Evolutionary conservation across 192 early-diverging fungal genomes (phyloP).

Genomic region (Coemansia sp.): DNA sequence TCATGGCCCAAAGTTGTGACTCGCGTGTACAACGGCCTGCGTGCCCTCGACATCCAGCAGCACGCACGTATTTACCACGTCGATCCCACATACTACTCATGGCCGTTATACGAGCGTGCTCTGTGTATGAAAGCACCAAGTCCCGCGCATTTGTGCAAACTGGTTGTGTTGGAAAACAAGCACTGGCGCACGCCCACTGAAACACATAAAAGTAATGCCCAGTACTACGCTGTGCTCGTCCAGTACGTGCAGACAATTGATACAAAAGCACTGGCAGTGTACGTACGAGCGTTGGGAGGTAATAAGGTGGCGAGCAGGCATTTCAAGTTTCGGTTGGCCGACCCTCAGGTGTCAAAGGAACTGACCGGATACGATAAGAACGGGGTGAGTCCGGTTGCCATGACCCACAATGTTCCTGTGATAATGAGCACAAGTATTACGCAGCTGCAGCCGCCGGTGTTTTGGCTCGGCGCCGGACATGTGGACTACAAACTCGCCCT

Average conservation of each 20-base stretch:
- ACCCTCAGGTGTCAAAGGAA: slow-evolving; percentile 57
- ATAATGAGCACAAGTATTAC: slow-evolving; percentile 66
- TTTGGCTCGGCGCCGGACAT: slow-evolving; percentile 81
- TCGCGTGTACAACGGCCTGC: slow-evolving; percentile 16
- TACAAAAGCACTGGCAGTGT: slow-evolving; percentile 64
- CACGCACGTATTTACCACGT: slow-evolving; percentile 69
- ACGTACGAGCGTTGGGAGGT: slow-evolving; percentile 57
- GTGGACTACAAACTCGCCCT: slow-evolving; percentile 83
- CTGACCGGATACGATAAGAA: slow-evolving; percentile 75
- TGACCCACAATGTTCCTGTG: slow-evolving; percentile 59
- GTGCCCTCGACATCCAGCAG: slow-evolving; percentile 8
- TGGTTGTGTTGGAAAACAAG: slow-evolving; percentile 88
- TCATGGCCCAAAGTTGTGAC: slow-evolving; percentile 11
- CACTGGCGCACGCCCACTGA: slow-evolving; percentile 52
- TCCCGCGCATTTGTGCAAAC: slow-evolving; percentile 83
- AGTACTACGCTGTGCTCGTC: slow-evolving; percentile 69
- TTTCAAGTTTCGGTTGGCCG: slow-evolving; percentile 78
- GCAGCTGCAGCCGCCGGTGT: slow-evolving; percentile 62
- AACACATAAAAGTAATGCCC: neutral
- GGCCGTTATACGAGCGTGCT: slow-evolving; percentile 72
- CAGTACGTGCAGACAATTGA: slow-evolving; percentile 65
- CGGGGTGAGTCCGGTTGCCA: slow-evolving; percentile 72
- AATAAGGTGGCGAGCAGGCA: slow-evolving; percentile 63
- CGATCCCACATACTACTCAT: slow-evolving; percentile 73
- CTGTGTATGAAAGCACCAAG: slow-evolving; percentile 69